These are phyloP conservation scores for Aphanomyces euteiches DNA, from an alignment of 352 stramenopile species.

Conservation along the genomic window DNA sequence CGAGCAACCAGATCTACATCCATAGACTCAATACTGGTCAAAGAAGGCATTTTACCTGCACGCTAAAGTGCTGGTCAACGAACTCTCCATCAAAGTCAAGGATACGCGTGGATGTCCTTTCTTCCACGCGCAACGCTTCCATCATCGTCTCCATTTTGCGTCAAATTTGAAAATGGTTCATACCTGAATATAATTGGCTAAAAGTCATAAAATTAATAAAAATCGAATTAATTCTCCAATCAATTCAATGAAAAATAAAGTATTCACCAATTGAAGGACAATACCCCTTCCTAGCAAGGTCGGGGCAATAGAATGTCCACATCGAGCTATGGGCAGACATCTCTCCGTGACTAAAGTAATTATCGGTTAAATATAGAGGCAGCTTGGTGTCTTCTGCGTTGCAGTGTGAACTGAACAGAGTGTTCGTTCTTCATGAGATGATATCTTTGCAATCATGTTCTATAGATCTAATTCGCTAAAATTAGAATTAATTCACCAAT, in stretches of 20 bases:
- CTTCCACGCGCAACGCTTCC: neutral
- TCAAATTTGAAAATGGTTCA: neutral
- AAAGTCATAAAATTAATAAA: conserved; percentile 7
- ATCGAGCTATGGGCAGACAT: too few species aligned
- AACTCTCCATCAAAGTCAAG: conserved; percentile 55
- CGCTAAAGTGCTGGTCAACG: conserved; percentile 57
- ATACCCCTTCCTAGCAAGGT: neutral
- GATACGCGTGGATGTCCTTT: conserved; percentile 24
- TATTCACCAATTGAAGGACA: neutral
- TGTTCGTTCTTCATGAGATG: too few species aligned
- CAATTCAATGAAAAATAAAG: too few species aligned
- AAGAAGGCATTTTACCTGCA: conserved; percentile 36
- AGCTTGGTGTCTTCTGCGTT: too few species aligned
- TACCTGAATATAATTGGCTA: conserved; percentile 11
- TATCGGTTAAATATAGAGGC: too few species aligned
- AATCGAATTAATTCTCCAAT: neutral
- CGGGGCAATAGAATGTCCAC: too few species aligned
- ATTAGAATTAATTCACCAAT: neutral
- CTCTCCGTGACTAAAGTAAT: too few species aligned
- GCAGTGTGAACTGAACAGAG: too few species aligned
- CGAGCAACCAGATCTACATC: conserved; percentile 55
- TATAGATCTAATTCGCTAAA: neutral
- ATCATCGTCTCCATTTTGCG: conserved; percentile 5
- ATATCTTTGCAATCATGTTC: too few species aligned
- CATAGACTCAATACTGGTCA: neutral